These are phyloP conservation scores for Striga asiatica DNA, from an alignment of 257 asterid species.

Conservation along the genomic window DNA sequence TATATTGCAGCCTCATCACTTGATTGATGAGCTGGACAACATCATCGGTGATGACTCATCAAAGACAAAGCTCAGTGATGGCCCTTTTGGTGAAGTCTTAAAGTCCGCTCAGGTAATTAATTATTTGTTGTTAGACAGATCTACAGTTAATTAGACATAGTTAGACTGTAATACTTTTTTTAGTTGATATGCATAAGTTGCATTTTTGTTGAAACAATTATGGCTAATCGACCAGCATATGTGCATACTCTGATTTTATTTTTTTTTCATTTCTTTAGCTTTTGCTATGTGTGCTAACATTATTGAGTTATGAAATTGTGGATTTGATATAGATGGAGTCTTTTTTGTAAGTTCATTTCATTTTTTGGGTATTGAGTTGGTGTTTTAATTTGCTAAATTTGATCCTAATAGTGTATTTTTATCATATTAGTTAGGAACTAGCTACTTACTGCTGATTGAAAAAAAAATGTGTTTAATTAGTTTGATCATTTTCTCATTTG, in stretches of 20 bases:
- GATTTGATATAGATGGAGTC: too few species aligned
- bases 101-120: conserved; percentile 69
- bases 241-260: background rate
- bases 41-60: conserved; percentile 37
- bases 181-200: too few species aligned
- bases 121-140: too few species aligned
- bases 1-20: conserved; percentile 75
- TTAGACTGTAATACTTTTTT: too few species aligned
- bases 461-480: too few species aligned
- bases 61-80: conserved; percentile 42
- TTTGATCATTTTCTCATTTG: background rate
- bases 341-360: background rate
- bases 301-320: too few species aligned
- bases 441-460: too few species aligned
- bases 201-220: too few species aligned
- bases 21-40: conserved; percentile 78
- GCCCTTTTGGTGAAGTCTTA: conserved; percentile 73
- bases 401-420: too few species aligned
- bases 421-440: too few species aligned
- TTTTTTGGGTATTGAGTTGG: background rate
- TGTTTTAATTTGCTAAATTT: background rate
- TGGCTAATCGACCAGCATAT: too few species aligned
- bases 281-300: background rate
- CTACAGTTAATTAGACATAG: too few species aligned
- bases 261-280: background rate